Evolutionary conservation across 331 rosid genomes (phyloP), one percentile per base, ranked within the genome.

Genomic region (Prunus yedoensis): DNA sequence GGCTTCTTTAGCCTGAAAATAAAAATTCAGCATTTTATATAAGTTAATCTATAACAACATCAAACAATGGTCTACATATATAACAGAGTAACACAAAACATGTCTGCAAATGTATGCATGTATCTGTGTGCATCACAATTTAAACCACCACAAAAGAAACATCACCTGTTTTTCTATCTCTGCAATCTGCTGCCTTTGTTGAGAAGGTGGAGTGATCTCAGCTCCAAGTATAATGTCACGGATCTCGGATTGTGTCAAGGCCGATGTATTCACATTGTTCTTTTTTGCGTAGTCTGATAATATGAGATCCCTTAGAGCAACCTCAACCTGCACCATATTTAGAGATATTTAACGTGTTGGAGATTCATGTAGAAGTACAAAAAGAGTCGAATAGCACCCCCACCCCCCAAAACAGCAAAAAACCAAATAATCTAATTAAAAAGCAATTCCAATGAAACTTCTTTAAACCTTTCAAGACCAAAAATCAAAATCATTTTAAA

Each of bases 141-240:
- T 4, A 65, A 74, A 49, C 16, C n/a, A 74, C 47, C 21, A 23
- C 3, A 46, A 64, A 67, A 60, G 13, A 59, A 70, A 43, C 46
- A 62, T 62, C 43, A 94, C 99, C 96, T 95, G 99, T 88, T 95
- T 92, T 82, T 95, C 99, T 68, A 95, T 95, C 91, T 94, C 97
- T 10, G 99, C 99, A 74, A 94, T 94, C 82, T 94, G 99, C 70
- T 94, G 99, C 67, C 99, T 77, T 76, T 94, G 99, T 80, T 94
- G 99, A 65, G 99, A 94, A 70, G 99, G 99, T 68, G 99, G 99
- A 64, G 99, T 94, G 43, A 94, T 94, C 87, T 94, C 99, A 78
- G 97, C 99, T 65, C 99, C 99, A 58, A 94, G 99, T 68, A 94
- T 94, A 77, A 94, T 92, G 68, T 94, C 99, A 84, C 99, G 99